Base-by-base conservation (phyloP, 73 alveolate genomes). In the Urostyla sp. region DNA sequence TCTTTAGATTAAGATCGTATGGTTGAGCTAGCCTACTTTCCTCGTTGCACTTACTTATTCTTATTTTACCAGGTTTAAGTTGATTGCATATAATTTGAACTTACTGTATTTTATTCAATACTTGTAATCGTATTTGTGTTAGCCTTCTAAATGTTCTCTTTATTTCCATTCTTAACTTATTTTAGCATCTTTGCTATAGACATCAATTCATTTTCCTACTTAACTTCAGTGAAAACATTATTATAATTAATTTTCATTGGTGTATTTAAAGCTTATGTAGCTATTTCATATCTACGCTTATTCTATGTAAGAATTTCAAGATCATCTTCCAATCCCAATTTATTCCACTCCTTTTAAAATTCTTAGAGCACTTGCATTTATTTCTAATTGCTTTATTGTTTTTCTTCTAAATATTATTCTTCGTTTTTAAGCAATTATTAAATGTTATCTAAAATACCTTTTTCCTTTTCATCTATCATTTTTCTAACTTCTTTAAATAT, bases 1-100 rank as follows among this genome's bases (percentile, higher is more conserved):
- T 63, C 79, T 43, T 63, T 63, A 0, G 79, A 63, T 63, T 63
- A 23, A 20, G 79, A 63, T 63, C 79, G 37, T 11, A 63, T 1
- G 15, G 79, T 23, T 3, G 79, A 63, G 10, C 61, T 63, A 5
- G 61, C 79, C 10, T 43, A 57, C 44, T 63, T 63, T 10, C 48
- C 37, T n/a, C 46, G n/a, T n/a, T n/a, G n/a, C n/a, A n/a, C n/a
- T n/a, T 57, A 60, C 26, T 63, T 63, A 40, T 63, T 63, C 44
- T 63, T 63, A 40, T 63, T 63, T 10, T 57, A 57, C 79, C 79
- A 63, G 2, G 61, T 20, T 21, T 63, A 60, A 63, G 79, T 63
- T 4, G 44, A 57, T 63, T 63, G 45, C 79, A 63, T 63, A 43
- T 63, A 63, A 38, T 63, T 63, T 37, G 79, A 63, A 38, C 61